These are phyloP conservation scores for Cordyceps tenuipes DNA, from an alignment of 2,329 filamentous ascomycete species.

Conservation along the genomic window DNA sequence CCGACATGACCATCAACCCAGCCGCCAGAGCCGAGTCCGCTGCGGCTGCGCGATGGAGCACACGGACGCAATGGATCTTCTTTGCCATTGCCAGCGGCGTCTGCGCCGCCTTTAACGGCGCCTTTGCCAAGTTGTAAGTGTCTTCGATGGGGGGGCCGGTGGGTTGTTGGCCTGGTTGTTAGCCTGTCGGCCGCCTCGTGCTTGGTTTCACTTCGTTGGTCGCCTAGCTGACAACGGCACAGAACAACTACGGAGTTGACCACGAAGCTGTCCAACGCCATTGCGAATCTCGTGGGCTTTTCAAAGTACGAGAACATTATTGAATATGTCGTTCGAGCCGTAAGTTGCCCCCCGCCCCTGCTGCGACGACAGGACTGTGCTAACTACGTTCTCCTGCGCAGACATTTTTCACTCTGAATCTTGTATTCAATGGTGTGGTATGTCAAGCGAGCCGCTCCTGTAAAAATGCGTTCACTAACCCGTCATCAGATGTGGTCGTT, in stretches of 20 bases:
- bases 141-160: too few relatives aligned
- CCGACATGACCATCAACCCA: slow-evolving; percentile 2
- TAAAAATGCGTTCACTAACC: slow-evolving; percentile 6
- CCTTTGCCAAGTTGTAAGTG: slow-evolving; percentile 72
- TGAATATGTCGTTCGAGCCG: slow-evolving; percentile 41
- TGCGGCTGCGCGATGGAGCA: slow-evolving; percentile 22
- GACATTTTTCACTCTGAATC: slow-evolving; percentile 68
- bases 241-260: slow-evolving; percentile 52
- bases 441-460: slow-evolving; percentile 20
- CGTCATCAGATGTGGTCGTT: slow-evolving; percentile 64
- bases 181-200: not conserved
- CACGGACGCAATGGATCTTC: slow-evolving; percentile 49
- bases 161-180: not conserved
- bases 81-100: slow-evolving; percentile 66
- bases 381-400: slow-evolving; percentile 23
- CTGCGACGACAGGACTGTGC: not conserved
- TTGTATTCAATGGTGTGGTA: slow-evolving; percentile 64
- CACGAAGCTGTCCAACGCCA: slow-evolving; percentile 34
- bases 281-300: slow-evolving; percentile 39
- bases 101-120: slow-evolving; percentile 73
- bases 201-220: not conserved
- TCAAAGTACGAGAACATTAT: slow-evolving; percentile 32
- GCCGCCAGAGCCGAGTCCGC: slow-evolving; percentile 7
- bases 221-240: not conserved
- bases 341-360: slow-evolving; percentile 31